Conservation (phyloP, 108 stramenopile species). For the Pseudonitzschia multistriata region DNA sequence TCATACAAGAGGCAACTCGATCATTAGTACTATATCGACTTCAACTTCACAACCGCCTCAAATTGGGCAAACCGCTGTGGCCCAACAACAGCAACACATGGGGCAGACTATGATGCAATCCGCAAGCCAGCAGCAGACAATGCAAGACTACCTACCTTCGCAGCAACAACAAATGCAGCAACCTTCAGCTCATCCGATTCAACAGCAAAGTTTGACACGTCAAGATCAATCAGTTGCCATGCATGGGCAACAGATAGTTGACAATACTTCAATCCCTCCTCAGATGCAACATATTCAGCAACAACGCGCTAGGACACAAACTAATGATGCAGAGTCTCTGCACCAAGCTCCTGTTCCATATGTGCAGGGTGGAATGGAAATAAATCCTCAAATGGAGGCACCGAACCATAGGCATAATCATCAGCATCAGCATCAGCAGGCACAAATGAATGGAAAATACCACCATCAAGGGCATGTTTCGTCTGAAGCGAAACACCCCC, state of each 20-base stretch:
- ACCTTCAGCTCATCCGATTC: slow-evolving; percentile 3
- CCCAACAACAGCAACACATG: slow-evolving; percentile 23
- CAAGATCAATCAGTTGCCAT: slow-evolving; percentile 19
- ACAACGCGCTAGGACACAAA: neutral
- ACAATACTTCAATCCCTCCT: neutral
- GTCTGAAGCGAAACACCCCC: slow-evolving; percentile 24
- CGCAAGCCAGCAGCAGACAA: slow-evolving; percentile 17
- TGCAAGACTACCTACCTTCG: slow-evolving; percentile 8
- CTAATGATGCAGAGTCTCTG: slow-evolving; percentile 18
- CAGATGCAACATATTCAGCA: slow-evolving; percentile 21
- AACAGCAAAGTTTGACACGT: slow-evolving; percentile 5
- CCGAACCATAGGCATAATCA: neutral
- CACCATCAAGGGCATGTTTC: slow-evolving; percentile 20
- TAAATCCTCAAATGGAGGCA: slow-evolving; percentile 5
- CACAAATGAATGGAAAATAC: slow-evolving; percentile 13
- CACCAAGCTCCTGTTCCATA: slow-evolving; percentile 15
- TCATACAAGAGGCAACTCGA: slow-evolving; percentile 8
- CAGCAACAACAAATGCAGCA: slow-evolving; percentile 31
- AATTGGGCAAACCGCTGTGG: slow-evolving; percentile 2
- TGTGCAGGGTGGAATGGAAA: neutral
- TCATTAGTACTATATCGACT: neutral
- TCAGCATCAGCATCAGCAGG: neutral
- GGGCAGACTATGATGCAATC: slow-evolving; percentile 10
- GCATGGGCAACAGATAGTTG: slow-evolving; percentile 6
- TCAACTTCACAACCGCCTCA: slow-evolving; percentile 7